Conservation (phyloP, 768 basidiomycete genomes). For the Austroboletus eburneus region DNA sequence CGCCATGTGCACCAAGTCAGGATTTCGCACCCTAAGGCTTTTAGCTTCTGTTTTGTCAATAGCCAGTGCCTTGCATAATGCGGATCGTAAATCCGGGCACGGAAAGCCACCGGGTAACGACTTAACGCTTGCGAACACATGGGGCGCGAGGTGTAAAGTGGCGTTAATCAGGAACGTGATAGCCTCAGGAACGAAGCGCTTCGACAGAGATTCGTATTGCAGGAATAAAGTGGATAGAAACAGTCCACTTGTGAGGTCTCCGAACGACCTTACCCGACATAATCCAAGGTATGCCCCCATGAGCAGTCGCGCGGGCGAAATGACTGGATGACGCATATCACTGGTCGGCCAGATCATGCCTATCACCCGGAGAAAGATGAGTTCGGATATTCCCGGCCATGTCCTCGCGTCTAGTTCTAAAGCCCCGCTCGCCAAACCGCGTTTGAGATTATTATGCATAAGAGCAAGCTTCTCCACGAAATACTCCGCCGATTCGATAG, state of each 20-base stretch:
- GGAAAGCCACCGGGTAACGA: slow-evolving; percentile 70
- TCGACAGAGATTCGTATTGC: slow-evolving; percentile 82
- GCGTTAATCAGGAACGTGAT: slow-evolving; percentile 75
- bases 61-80: slow-evolving; percentile 37
- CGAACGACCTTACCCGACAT: slow-evolving; percentile 67
- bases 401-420: slow-evolving; percentile 63
- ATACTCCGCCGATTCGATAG: slow-evolving; percentile 70
- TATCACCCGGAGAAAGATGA: slow-evolving; percentile 74
- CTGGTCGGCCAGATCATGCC: slow-evolving; percentile 90
- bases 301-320: slow-evolving; percentile 81
- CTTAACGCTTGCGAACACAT: slow-evolving; percentile 39
- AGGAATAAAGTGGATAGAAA: slow-evolving; percentile 84
- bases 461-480: slow-evolving; percentile 79
- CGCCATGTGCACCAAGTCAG: slow-evolving; percentile 47
- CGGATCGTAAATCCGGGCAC: slow-evolving; percentile 61
- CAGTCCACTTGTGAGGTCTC: slow-evolving; percentile 79
- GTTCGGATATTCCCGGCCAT: slow-evolving; percentile 84
- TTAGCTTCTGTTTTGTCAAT: slow-evolving; percentile 39
- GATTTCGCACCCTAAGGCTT: slow-evolving; percentile 37
- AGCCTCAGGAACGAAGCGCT: slow-evolving; percentile 85
- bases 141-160: slow-evolving; percentile 71
- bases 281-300: slow-evolving; percentile 91
- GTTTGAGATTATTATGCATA: slow-evolving; percentile 92
- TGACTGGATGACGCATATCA: slow-evolving; percentile 87
- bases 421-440: slow-evolving; percentile 71